A percentile compares a stretch with the other conserved stretches of the same genome.
Evolutionary conservation across 139 green algal species (phyloP).

Genomic region (Astrephomene gubernaculifera): DNA sequence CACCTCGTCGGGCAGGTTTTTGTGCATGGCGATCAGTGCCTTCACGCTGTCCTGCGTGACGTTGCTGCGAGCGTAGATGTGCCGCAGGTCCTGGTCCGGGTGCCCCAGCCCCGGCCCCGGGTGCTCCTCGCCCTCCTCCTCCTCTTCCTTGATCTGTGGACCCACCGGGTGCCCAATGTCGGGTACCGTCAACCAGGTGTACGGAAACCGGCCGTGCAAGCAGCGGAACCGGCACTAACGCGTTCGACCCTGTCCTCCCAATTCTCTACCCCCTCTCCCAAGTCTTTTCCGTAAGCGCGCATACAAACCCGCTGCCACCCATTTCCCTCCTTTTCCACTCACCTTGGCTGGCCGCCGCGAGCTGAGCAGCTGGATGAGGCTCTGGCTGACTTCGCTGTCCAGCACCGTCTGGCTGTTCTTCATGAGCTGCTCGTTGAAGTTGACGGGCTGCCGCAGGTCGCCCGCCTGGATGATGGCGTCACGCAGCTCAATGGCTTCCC

Average conservation of each 20-base stretch:
- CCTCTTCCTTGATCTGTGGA: constrained; percentile 53
- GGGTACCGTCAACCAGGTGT: too few species aligned
- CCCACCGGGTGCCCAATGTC: too few species aligned
- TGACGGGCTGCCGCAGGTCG: constrained; percentile 69
- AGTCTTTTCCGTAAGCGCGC: too few species aligned
- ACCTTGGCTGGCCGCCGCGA: constrained; percentile 49
- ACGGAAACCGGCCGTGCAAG: too few species aligned
- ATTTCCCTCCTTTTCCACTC: too few species aligned
- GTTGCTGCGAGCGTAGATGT: constrained; percentile 45
- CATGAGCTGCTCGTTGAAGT: constrained; percentile 74
- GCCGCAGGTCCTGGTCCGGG: constrained; percentile 39
- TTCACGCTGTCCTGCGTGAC: constrained; percentile 57
- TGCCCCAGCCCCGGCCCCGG: neutral
- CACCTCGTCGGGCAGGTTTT: constrained; percentile 63
- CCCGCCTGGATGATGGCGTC: constrained; percentile 62
- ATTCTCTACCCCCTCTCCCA: too few species aligned
- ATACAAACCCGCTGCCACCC: too few species aligned
- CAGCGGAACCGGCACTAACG: too few species aligned
- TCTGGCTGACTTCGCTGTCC: constrained; percentile 63
- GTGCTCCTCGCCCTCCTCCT: constrained; percentile 40
- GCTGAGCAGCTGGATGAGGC: constrained; percentile 69
- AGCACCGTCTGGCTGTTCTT: constrained; percentile 62
- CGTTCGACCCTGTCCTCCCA: too few species aligned
- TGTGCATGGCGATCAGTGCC: constrained; percentile 51
- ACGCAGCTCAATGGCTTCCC: constrained; percentile 64